Evolutionary conservation across 768 basidiomycete species (phyloP).

Genomic region (Auriculariales sp.): DNA sequence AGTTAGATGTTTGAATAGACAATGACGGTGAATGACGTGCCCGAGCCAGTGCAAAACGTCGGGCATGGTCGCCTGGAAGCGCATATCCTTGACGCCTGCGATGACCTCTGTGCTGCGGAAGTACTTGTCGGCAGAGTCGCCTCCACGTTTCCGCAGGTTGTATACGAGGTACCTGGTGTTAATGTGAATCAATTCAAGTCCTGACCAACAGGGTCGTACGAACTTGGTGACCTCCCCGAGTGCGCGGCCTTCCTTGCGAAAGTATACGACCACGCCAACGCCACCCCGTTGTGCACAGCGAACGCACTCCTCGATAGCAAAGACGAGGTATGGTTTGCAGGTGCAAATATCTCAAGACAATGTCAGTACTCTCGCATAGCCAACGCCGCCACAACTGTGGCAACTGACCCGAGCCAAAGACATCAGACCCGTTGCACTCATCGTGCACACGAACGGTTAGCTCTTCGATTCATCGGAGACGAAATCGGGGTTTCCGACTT

Average conservation of each 20-base stretch:
- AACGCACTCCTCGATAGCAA: conserved; percentile 89
- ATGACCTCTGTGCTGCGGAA: conserved; percentile 89
- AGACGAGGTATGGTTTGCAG: conserved; percentile 85
- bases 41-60: conserved; percentile 94
- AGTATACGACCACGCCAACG: conserved; percentile 87
- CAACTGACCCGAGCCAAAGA: conserved; percentile 62
- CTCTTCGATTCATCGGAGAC: conserved; percentile 64
- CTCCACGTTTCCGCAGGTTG: conserved; percentile 88
- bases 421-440: conserved; percentile 94
- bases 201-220: conserved; percentile 15
- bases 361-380: conserved; percentile 9
- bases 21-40: no score
- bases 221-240: conserved; percentile 89
- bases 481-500: conserved; percentile 74
- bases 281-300: conserved; percentile 71
- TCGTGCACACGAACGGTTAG: conserved; percentile 85
- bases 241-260: conserved; percentile 86
- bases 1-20: no score
- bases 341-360: conserved; percentile 54
- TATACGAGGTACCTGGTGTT: conserved; percentile 71
- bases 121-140: conserved; percentile 85
- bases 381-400: no score
- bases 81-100: conserved; percentile 91
- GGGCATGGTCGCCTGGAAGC: conserved; percentile 91
- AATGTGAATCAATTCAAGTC: background rate